A percentile compares a stretch with the other conserved stretches of the same genome.
Evolutionary conservation across 768 basidiomycete genomes (phyloP).

Genomic region (Amanita pallidorosea): DNA sequence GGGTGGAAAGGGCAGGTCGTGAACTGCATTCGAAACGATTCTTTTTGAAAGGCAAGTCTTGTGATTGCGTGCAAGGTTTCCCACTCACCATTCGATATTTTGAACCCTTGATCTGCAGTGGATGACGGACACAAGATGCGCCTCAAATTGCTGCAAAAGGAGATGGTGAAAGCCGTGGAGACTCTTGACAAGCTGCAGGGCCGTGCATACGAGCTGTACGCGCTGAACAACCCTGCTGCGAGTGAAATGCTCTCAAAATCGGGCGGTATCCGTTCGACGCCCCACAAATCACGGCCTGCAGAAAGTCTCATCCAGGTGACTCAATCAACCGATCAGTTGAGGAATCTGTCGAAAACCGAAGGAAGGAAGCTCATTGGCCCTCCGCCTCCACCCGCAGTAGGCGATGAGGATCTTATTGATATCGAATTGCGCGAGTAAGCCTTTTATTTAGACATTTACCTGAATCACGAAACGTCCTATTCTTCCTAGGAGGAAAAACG

Average conservation of each 20-base stretch:
- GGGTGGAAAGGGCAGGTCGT: slow-evolving; percentile 19
- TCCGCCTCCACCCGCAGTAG: neutral
- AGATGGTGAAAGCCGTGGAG: slow-evolving; percentile 17
- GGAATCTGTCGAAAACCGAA: neutral
- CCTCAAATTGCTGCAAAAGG: slow-evolving; percentile 15
- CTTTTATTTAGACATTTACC: neutral
- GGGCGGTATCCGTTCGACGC: neutral
- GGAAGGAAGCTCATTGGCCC: neutral
- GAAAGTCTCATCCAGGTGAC: neutral
- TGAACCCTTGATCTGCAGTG: slow-evolving; percentile 8
- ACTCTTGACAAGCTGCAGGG: slow-evolving; percentile 11
- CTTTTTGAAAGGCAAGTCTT: neutral
- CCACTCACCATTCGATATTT: neutral
- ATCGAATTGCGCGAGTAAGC: neutral
- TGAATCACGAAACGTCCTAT: neutral
- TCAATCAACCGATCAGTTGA: neutral
- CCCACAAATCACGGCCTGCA: neutral
- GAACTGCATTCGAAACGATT: slow-evolving; percentile 19
- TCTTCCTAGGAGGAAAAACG: neutral
- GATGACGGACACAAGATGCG: slow-evolving; percentile 20
- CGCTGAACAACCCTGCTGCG: neutral
- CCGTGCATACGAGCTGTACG: slow-evolving; percentile 10
- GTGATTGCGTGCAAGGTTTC: neutral
- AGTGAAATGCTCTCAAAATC: neutral
- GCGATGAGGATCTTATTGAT: neutral